A percentile compares a stretch with the other conserved stretches of the same genome.
phyloP scores from a whole-genome alignment of 2,329 filamentous ascomycete species.

The Thelonectria olida region DNA sequence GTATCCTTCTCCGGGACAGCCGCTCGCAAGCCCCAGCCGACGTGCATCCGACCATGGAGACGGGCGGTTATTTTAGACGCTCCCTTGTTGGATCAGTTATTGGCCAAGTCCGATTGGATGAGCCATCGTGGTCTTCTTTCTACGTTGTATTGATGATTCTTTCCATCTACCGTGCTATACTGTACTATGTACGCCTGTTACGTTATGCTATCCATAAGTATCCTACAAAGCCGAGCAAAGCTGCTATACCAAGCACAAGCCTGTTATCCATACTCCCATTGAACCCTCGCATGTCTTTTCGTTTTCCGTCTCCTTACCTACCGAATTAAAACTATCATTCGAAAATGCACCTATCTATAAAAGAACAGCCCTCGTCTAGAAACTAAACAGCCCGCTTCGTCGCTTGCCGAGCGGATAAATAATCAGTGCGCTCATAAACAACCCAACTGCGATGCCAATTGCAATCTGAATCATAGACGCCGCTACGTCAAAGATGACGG shows the following conservation, averaged over 20 bases:
- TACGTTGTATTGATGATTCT: not conserved
- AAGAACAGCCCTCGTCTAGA: constrained; percentile 40
- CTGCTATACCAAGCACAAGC: not conserved
- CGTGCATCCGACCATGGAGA: constrained; percentile 2
- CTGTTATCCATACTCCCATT: not conserved
- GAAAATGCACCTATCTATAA: not conserved
- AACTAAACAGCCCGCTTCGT: constrained; percentile 59
- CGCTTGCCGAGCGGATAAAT: constrained; percentile 61
- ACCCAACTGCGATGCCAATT: constrained; percentile 60
- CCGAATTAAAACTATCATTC: not conserved
- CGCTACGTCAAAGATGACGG: constrained; percentile 55
- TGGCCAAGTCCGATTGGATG: too few relatives aligned
- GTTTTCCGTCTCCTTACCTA: not conserved
- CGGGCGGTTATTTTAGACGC: not conserved
- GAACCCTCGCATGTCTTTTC: not conserved
- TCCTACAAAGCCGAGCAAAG: not conserved
- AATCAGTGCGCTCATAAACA: constrained; percentile 59
- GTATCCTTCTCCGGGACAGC: not conserved
- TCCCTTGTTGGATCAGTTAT: too few relatives aligned
- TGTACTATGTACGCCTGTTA: not conserved
- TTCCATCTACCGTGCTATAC: not conserved
- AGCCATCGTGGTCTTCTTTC: not conserved
- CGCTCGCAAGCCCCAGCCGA: not conserved
- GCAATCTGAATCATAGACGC: constrained; percentile 63
- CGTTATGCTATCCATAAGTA: too few relatives aligned